Evolutionary conservation across 345 rosid species (phyloP), one percentile per base, ranked within the genome.

Genomic region (Acer negundo): DNA sequence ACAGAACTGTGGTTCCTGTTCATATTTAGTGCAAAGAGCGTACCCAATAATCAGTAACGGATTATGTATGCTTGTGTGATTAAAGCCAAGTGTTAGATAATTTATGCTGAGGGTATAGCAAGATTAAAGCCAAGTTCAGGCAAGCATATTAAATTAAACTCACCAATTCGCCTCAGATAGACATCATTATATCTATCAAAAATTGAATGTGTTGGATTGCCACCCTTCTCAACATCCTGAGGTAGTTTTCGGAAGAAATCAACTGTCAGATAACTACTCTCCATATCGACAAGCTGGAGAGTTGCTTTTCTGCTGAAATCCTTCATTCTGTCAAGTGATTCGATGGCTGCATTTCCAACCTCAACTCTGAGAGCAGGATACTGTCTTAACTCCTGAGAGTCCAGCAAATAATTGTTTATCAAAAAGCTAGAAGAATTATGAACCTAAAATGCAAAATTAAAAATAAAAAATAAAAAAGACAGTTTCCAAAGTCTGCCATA

Each of bases 171-270:
- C 84, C 99, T 87, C 59, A 97, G 98, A 84, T 97, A 93, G 0
- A 90, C 49, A 47, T 97, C 99, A 10, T 93, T 94, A 84, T 97
- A 97, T 83, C 99, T 87, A 80, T 97, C 99, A 47, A 94, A 97
- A 76, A 97, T 90, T 26, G 99, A 97, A 70, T 91, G 97, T 5
- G 98, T 90, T 17, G 98, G 97, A 85, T 94, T 94, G 80, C 98
- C 98, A 61, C 99, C 99, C 90, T 91, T 97, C 78, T 97, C 99
- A 23, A 85, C 90, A 87, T 97, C 99, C 84, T 93, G 98, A 62
- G 99, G 99, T 84, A 97, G 97, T 84, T 90, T 97, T 81, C 99
- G 88, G 86, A 97, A 97, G 87, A 90, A 97, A 80, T 97, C 98
- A 72, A 97, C 97, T 16, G 98, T 97, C 71, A 94, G 86, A 87